Evolutionary conservation across 352 stramenopile species (phyloP), one percentile per base, ranked within the genome.

Genomic region (Blastocystis sp.): DNA sequence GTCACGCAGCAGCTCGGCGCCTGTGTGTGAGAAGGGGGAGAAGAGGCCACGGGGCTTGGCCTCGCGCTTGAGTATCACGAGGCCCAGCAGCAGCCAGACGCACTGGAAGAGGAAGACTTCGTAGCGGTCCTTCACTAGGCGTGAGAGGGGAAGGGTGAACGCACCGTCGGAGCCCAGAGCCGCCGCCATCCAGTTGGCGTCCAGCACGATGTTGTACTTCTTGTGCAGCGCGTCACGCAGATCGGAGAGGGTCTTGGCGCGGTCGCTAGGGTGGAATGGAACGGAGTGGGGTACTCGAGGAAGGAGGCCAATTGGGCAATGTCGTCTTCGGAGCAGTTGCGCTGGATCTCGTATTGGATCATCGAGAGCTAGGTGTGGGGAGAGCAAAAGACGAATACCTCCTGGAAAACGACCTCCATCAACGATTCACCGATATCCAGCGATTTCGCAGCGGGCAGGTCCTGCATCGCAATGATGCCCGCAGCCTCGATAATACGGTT

Each of bases 381-480:
- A 28, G 2, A 4, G 4, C 7, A 2, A 14, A 76, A 10, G 14
- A 76, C 14, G 21, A 60, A 17, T 14, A 76, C 66, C 53, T 76
- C 66, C 41, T 59, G 38, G 21, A 53, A 4, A 9, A 84, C 34
- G 2, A 84, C 48, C 41, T 84, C 74, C 3, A 84, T 53, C 28
- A 84, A 59, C 23, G 53, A 9, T 5, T 69, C 52, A 10, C 74
- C 74, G 4, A 84, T 38, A 67, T 84, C 74, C n/a, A 67, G 74
- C 28, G 38, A 56, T 10, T 40, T 14, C 10, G 52, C 48, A 19
- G 17, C 11, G 1, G 19, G 11, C 19, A 84, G n/a, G 34, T 62
- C 52, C 23, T 84, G 23, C 7, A 84, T 38, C 9, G 52, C 28
- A 2, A 84, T 69, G 34, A 53, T 53, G 21, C 59, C 1, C 53